phyloP scores from a whole-genome alignment of 805 yeast species.

The Saturnispora galanensis region DNA sequence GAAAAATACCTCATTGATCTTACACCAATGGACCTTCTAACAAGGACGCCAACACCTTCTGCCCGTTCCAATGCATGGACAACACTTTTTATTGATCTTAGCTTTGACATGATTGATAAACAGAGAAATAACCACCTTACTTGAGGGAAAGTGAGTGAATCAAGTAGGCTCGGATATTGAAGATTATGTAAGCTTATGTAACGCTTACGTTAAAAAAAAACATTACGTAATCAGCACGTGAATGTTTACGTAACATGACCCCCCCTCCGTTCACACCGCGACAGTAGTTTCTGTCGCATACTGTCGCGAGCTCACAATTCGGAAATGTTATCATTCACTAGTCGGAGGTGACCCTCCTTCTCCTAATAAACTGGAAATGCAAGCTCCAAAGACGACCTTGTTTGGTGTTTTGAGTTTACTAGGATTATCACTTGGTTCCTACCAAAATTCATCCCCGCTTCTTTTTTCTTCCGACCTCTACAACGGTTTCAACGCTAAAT shows the following conservation, averaged over 20 bases:
- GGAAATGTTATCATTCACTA: too few species aligned
- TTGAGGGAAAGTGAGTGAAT: too few species aligned
- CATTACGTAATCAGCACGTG: too few species aligned
- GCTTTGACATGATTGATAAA: slow-evolving; percentile 16
- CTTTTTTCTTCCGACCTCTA: slow-evolving; percentile 14
- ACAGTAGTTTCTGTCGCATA: too few species aligned
- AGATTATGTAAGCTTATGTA: too few species aligned
- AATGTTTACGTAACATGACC: too few species aligned
- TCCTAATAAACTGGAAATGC: slow-evolving; percentile 23
- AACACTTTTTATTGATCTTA: slow-evolving; percentile 40
- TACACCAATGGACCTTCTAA: slow-evolving; percentile 72
- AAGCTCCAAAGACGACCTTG: slow-evolving; percentile 29
- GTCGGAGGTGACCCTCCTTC: too few species aligned
- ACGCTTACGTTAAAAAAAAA: too few species aligned
- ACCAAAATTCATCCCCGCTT: slow-evolving; percentile 26
- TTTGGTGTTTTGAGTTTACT: background rate
- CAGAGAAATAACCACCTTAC: too few species aligned
- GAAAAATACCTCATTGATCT: slow-evolving; percentile 59
- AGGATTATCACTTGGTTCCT: background rate
- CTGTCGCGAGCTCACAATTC: too few species aligned
- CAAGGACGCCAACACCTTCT: slow-evolving; percentile 86
- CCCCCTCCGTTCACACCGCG: too few species aligned
- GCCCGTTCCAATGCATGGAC: slow-evolving; percentile 58
- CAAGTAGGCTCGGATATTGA: too few species aligned
- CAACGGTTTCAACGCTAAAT: slow-evolving; percentile 8